Evolutionary conservation across 768 basidiomycete species (phyloP).

Genomic region (Panellus pusillus): DNA sequence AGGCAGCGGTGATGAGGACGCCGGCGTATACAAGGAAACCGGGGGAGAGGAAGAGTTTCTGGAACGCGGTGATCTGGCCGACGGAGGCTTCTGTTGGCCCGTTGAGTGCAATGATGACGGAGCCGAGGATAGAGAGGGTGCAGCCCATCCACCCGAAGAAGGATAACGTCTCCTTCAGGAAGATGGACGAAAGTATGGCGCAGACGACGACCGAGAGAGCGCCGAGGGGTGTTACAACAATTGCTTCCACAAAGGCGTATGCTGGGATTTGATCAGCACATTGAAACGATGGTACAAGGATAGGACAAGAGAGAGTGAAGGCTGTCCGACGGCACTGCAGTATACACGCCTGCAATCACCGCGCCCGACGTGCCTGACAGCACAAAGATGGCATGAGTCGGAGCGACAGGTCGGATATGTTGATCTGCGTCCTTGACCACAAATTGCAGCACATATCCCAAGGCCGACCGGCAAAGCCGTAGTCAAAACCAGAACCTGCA

Average conservation of each 20-base stretch:
- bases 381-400: too few relatives aligned
- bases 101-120: constrained; percentile 88
- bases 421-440: too few relatives aligned
- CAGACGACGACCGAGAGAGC: constrained; percentile 95
- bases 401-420: too few relatives aligned
- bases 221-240: constrained; percentile 96
- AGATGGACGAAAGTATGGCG: constrained; percentile 88
- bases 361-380: too few relatives aligned
- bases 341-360: not conserved
- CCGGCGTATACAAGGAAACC: constrained; percentile 75
- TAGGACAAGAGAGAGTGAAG: constrained; percentile 18
- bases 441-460: too few relatives aligned
- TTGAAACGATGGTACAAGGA: constrained; percentile 27
- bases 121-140: constrained; percentile 85
- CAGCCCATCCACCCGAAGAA: constrained; percentile 99
- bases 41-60: constrained; percentile 76
- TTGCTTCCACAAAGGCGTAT: constrained; percentile 89
- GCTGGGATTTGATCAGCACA: constrained; percentile 38
- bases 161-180: constrained; percentile 89
- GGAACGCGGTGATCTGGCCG: constrained; percentile 69
- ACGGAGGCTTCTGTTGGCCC: constrained; percentile 64
- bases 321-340: not conserved
- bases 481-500: too few relatives aligned
- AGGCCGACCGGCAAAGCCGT: too few relatives aligned
- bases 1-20: constrained; percentile 61